phyloP scores from a whole-genome alignment of 352 stramenopile genomes.

The Phytophthora colocasiae region DNA sequence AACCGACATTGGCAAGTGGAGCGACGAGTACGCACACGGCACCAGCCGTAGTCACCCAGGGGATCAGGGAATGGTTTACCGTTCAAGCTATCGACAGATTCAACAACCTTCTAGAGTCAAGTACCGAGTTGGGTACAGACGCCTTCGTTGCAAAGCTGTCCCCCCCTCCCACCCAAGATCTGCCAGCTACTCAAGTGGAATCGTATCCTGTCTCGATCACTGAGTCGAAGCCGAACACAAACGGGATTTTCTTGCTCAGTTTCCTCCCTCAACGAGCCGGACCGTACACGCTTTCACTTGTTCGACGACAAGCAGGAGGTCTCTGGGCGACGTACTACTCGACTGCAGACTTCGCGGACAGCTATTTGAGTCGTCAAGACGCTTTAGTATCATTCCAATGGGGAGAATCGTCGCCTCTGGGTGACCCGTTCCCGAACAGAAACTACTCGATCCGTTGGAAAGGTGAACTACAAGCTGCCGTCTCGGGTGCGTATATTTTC shows the following conservation, averaged over 20 bases:
- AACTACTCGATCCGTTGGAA: constrained; percentile 80
- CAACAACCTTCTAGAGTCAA: constrained; percentile 90
- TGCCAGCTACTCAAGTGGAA: constrained; percentile 11
- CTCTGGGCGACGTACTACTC: constrained; percentile 93
- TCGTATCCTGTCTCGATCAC: constrained; percentile 57
- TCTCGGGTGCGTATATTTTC: constrained; percentile 82
- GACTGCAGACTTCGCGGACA: constrained; percentile 89
- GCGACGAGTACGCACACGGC: constrained; percentile 81
- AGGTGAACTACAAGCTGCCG: constrained; percentile 57
- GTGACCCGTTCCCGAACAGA: constrained; percentile 74
- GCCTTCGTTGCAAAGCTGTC: constrained; percentile 73
- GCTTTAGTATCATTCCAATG: constrained; percentile 88
- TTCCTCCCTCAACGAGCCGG: constrained; percentile 88
- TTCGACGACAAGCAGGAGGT: constrained; percentile 82
- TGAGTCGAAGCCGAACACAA: constrained; percentile 77
- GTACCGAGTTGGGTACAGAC: constrained; percentile 56
- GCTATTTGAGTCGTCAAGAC: constrained; percentile 81
- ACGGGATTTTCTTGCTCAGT: constrained; percentile 83
- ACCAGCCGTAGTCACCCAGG: constrained; percentile 80
- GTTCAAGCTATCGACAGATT: constrained; percentile 93
- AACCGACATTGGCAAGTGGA: constrained; percentile 77
- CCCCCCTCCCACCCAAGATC: constrained; percentile 33
- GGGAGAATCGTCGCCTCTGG: constrained; percentile 64
- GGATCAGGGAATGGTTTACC: constrained; percentile 74
- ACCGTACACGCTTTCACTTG: constrained; percentile 80